These are phyloP conservation scores for Conticribra guillardii DNA, from an alignment of 108 stramenopile species.

Conservation along the genomic window DNA sequence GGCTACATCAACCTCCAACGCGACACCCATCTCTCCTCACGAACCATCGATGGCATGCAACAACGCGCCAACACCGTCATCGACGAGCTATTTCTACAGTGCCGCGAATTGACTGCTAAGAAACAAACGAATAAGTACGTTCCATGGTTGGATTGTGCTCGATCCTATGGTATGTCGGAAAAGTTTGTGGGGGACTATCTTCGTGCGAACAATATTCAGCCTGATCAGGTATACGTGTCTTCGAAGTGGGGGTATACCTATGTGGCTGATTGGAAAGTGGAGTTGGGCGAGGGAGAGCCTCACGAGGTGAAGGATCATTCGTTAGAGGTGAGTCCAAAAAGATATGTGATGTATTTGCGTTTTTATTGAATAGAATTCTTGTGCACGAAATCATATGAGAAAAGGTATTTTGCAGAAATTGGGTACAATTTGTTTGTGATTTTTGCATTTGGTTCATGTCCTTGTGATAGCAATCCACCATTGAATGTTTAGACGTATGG, in stretches of 20 bases:
- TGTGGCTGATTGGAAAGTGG: constrained; percentile 78
- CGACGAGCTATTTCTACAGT: constrained; percentile 53
- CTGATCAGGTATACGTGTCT: constrained; percentile 58
- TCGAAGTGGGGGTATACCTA: constrained; percentile 86
- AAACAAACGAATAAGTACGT: constrained; percentile 1
- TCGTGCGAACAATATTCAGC: constrained; percentile 41
- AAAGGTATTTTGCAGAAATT: no score
- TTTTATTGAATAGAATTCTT: background rate
- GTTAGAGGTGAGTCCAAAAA: constrained; percentile 38
- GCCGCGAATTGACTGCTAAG: constrained; percentile 5
- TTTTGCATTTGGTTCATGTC: no score
- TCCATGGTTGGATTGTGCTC: constrained; percentile 79
- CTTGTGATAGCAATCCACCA: no score
- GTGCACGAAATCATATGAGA: no score
- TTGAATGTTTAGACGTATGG: no score
- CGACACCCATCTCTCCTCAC: constrained; percentile 23
- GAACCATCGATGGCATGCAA: constrained; percentile 63
- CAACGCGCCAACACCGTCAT: constrained; percentile 61
- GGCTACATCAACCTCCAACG: constrained; percentile 80
- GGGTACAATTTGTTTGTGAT: no score
- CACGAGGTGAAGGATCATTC: constrained; percentile 89
- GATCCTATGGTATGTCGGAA: constrained; percentile 80
- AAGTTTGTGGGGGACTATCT: constrained; percentile 81
- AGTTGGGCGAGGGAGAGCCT: constrained; percentile 57
- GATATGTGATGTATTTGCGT: background rate